These are phyloP conservation scores for Ogataea dorogensis DNA, from an alignment of 805 yeast species.

Conservation along the genomic window DNA sequence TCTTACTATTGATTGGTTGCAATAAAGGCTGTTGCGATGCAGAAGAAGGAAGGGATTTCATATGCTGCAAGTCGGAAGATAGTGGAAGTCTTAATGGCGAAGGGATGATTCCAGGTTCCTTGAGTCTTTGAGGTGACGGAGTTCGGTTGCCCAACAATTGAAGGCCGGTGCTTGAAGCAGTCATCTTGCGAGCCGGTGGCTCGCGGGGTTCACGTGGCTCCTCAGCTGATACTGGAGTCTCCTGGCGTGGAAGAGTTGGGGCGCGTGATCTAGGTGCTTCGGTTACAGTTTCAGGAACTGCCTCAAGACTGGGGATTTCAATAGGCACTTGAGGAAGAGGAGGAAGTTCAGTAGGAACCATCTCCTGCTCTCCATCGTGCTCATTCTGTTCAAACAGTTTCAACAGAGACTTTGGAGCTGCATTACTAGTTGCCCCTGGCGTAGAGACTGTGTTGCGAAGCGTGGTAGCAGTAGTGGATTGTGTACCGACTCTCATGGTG, in stretches of 20 bases:
- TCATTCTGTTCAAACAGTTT: conserved; percentile 63
- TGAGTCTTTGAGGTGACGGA: conserved; percentile 45
- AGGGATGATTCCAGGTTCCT: conserved; percentile 18
- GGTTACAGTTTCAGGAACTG: conserved; percentile 2
- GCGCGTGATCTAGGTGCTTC: conserved; percentile 36
- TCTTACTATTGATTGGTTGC: conserved; percentile 54
- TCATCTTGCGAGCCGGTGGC: conserved; percentile 32
- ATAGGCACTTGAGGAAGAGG: conserved; percentile 9
- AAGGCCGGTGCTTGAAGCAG: conserved; percentile 40
- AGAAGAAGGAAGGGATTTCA: conserved; percentile 50
- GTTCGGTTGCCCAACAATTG: conserved; percentile 40
- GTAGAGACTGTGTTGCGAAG: conserved; percentile 17
- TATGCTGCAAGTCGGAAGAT: conserved; percentile 32
- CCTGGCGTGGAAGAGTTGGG: conserved; percentile 42
- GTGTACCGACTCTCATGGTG: conserved; percentile 20
- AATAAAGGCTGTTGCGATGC: conserved; percentile 44
- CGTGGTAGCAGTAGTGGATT: conserved; percentile 18
- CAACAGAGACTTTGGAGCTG: conserved; percentile 70
- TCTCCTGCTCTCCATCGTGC: conserved; percentile 22
- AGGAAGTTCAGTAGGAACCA: conserved; percentile 1
- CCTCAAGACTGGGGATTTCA: conserved; percentile 11
- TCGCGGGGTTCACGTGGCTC: too few relatives aligned
- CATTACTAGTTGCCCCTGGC: conserved; percentile 33
- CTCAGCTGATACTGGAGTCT: conserved; percentile 22
- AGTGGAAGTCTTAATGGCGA: conserved; percentile 34